Base-by-base conservation (phyloP, 768 basidiomycete genomes). In the Dictyophora rubrovolvata region DNA sequence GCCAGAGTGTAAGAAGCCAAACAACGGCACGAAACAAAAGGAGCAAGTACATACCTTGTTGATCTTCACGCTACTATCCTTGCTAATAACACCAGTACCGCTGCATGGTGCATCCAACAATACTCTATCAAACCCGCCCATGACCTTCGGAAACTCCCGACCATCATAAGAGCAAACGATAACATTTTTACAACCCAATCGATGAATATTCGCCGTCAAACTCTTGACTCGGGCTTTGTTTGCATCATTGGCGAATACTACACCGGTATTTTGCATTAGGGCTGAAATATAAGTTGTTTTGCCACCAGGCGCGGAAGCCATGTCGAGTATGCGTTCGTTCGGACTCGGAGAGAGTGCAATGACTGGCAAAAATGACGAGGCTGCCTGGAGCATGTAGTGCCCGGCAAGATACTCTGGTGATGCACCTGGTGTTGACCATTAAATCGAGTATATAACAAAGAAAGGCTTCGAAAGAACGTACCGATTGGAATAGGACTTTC, bases 301-400 rank as follows among this genome's bases (percentile, higher is more conserved):
- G 6, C 96, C 96, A 23, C 96, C 96, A 0, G 96, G 96, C 0
- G 96, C 93, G 51, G 93, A 95, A 1, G 95, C 94, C 95, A 99
- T 98, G 70, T 99, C 96, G 60, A 99, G 80, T 11, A 97, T 83
- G 11, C 94, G 87, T 68, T 98, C 96, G 61, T 89, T 82, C 1
- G 93, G 92, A 67, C 94, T 88, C 5, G 96, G 96, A 22, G 83
- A 77, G 42, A 99, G 86, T 3, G 96, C 92, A 63, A 98, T 94
- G 67, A 98, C 96, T 56, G 96, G 96, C n/a, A 99, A 81, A 79
- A 99, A 97, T 0, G 96, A 98, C 5, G 93, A 95, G 11, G 96
- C 96, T 6, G 96, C 92, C 76, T 99, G 96, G 22, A 98, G 87
- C 91, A 99, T 98, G 73, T 99, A 99, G 69, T 99, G 94, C 1